phyloP scores from a whole-genome alignment of 2,329 filamentous ascomycete genomes.

The Penicillium sclerotiorum region DNA sequence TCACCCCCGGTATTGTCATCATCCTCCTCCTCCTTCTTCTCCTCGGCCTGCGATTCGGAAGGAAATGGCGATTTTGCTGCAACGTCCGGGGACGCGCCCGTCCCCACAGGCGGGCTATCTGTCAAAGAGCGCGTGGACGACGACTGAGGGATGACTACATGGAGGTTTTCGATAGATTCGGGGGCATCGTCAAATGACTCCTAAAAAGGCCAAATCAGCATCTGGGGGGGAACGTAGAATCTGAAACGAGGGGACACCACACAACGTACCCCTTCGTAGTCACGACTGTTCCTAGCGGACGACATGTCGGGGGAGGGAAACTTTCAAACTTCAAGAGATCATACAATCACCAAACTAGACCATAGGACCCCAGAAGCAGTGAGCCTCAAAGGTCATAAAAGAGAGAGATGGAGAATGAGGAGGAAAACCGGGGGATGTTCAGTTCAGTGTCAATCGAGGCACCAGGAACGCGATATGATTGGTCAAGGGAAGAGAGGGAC shows the following conservation, averaged over 20 bases:
- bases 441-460: conserved; percentile 17
- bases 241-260: conserved; percentile 15
- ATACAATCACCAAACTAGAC: conserved; percentile 19
- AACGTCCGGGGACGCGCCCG: conserved; percentile 40
- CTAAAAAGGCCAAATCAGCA: conserved; percentile 48
- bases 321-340: conserved; percentile 6
- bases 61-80: conserved; percentile 35
- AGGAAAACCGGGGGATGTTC: conserved; percentile 23
- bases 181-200: conserved; percentile 82
- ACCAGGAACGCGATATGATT: conserved; percentile 26
- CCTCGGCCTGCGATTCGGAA: conserved; percentile 30
- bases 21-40: conserved; percentile 20
- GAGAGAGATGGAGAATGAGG: conserved; percentile 13
- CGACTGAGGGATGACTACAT: conserved; percentile 36
- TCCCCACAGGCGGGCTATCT: conserved; percentile 45
- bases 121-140: conserved; percentile 66
- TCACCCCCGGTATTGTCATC: conserved; percentile 5
- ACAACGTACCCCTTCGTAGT: conserved; percentile 46
- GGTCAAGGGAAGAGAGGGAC: conserved; percentile 15
- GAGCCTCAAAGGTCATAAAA: conserved; percentile 11
- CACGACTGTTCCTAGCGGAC: conserved; percentile 43
- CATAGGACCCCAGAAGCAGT: conserved; percentile 17
- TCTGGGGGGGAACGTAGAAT: conserved; percentile 1
- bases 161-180: conserved; percentile 42
- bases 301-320: conserved; percentile 32